These are phyloP conservation scores for Eremochloa ophiuroides DNA, from an alignment of 176 grass and related monocot species.

Conservation along the genomic window DNA sequence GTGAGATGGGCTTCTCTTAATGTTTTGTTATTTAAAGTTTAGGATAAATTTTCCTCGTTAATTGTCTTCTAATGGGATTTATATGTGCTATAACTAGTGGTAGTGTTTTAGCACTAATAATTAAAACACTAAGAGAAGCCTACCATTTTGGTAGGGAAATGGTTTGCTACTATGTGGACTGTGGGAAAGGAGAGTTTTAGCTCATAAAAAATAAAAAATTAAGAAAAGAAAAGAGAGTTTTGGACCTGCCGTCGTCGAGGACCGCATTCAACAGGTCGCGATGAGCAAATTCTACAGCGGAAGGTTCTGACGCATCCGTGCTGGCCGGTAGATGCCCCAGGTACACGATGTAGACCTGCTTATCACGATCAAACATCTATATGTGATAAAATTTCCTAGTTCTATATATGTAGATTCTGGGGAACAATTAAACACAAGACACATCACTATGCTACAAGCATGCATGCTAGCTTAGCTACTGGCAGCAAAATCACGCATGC, in stretches of 20 bases:
- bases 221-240: not conserved
- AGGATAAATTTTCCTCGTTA: too few species aligned
- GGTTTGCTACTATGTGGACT: too few species aligned
- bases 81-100: too few species aligned
- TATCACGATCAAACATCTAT: not conserved
- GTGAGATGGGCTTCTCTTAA: too few species aligned
- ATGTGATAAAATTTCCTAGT: not conserved
- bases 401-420: not conserved
- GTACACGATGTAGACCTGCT: not conserved
- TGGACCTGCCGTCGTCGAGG: not conserved
- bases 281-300: not conserved
- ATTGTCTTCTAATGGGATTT: too few species aligned
- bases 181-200: not conserved
- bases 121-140: too few species aligned
- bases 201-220: not conserved
- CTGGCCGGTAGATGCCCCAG: not conserved
- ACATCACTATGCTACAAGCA: not conserved
- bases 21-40: too few species aligned
- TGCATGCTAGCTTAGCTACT: not conserved
- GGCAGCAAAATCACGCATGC: not conserved
- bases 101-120: too few species aligned
- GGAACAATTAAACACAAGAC: not conserved
- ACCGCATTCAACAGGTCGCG: constrained; percentile 2
- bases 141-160: too few species aligned
- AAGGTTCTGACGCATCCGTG: not conserved